These are phyloP conservation scores for Yamadazyma mexicana DNA, from an alignment of 1,139 yeast genomes.

Conservation along the genomic window DNA sequence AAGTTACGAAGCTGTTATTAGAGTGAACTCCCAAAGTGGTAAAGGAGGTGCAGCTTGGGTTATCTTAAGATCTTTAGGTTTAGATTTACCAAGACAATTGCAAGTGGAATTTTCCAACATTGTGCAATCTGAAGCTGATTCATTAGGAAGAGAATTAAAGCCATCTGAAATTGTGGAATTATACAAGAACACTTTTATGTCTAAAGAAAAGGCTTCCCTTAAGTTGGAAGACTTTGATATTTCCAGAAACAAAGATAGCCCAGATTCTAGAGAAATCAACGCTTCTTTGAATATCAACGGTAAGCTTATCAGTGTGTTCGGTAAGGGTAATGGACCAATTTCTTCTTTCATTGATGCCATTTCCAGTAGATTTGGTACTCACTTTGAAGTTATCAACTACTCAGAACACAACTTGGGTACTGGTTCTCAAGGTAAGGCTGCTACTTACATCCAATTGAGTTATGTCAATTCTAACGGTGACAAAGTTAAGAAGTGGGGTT, in stretches of 20 bases:
- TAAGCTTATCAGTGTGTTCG: slow-evolving; percentile 48
- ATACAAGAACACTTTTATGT: slow-evolving; percentile 67
- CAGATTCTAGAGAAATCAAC: slow-evolving; percentile 28
- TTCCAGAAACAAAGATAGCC: slow-evolving; percentile 25
- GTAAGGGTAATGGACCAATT: slow-evolving; percentile 93
- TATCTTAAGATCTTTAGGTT: slow-evolving; percentile 79
- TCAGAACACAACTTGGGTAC: slow-evolving; percentile 91
- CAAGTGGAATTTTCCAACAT: slow-evolving; percentile 86
- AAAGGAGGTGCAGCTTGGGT: slow-evolving; percentile 99
- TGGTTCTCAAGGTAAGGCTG: slow-evolving; percentile 86
- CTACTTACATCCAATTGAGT: slow-evolving; percentile 74
- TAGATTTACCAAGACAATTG: slow-evolving; percentile 88
- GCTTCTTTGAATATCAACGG: slow-evolving; percentile 50
- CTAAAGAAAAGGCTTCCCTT: slow-evolving; percentile 43
- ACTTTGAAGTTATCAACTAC: slow-evolving; percentile 75
- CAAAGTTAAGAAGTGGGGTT: slow-evolving; percentile 76
- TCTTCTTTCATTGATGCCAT: slow-evolving; percentile 87
- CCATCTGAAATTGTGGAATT: slow-evolving; percentile 73
- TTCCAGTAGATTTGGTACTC: slow-evolving; percentile 53
- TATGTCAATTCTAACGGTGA: slow-evolving; percentile 42
- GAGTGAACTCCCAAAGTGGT: slow-evolving; percentile 97
- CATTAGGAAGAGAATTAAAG: slow-evolving; percentile 80
- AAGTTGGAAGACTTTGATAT: slow-evolving; percentile 54
- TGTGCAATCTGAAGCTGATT: slow-evolving; percentile 82
- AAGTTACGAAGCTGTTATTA: slow-evolving; percentile 94